These are phyloP conservation scores for Globisporangium mamillatum DNA, from an alignment of 352 stramenopile species.

Conservation along the genomic window DNA sequence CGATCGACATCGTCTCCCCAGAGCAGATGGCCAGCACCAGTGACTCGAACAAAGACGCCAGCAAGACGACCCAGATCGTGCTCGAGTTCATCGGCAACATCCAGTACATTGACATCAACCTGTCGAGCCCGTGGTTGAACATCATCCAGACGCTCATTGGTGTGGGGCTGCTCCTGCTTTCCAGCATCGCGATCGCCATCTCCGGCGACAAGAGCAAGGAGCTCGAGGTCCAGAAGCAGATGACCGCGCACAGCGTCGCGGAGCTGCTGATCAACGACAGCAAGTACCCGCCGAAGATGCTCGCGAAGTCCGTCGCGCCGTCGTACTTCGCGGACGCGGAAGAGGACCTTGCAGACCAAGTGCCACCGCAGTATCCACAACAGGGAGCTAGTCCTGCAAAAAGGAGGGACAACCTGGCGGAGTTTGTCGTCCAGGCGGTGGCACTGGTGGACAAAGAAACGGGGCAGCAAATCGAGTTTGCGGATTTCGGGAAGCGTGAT, in stretches of 20 bases:
- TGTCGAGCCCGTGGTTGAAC: slow-evolving; percentile 10
- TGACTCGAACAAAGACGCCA: not conserved
- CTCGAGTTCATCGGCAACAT: slow-evolving; percentile 9
- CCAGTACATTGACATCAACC: slow-evolving; percentile 7
- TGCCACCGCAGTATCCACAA: not conserved
- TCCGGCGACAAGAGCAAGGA: not conserved
- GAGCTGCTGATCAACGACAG: slow-evolving; percentile 11
- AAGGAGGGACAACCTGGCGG: not conserved
- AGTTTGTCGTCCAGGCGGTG: not conserved
- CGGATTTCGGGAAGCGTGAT: not conserved
- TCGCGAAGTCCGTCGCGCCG: slow-evolving; percentile 24
- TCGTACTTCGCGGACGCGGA: not conserved
- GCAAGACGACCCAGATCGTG: too few species aligned
- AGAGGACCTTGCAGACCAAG: not conserved
- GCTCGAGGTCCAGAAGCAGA: not conserved
- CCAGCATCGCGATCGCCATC: slow-evolving; percentile 1
- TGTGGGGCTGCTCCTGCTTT: not conserved
- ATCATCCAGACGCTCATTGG: not conserved
- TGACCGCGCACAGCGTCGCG: not conserved
- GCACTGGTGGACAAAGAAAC: not conserved
- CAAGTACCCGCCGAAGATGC: slow-evolving; percentile 9
- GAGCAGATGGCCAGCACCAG: not conserved
- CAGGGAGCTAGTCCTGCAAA: not conserved
- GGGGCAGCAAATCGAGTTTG: not conserved
- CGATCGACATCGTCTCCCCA: not conserved